These are phyloP conservation scores for Porodaedalea pini DNA, from an alignment of 1,284 basidiomycete genomes.

Conservation along the genomic window DNA sequence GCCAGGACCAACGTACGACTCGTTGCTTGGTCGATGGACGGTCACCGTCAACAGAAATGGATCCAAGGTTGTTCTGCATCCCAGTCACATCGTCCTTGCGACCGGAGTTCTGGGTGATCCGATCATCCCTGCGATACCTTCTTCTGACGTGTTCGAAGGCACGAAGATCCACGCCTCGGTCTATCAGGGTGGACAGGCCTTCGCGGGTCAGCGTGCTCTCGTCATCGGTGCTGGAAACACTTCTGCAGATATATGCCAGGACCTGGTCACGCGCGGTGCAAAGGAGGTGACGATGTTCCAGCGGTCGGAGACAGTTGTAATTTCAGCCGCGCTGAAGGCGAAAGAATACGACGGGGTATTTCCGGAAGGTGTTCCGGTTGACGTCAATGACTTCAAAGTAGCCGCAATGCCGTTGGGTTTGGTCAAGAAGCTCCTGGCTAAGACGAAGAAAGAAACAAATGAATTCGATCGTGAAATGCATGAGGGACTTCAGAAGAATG, in stretches of 20 bases:
- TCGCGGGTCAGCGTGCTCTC: slow-evolving; percentile 34
- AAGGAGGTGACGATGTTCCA: slow-evolving; percentile 39
- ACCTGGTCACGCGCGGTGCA: slow-evolving; percentile 32
- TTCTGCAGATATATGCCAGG: slow-evolving; percentile 37
- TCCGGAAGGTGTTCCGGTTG: slow-evolving; percentile 39
- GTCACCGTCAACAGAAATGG: slow-evolving; percentile 31
- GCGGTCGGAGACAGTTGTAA: slow-evolving; percentile 33
- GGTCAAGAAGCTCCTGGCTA: slow-evolving; percentile 33
- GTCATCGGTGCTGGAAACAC: slow-evolving; percentile 42
- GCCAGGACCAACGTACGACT: slow-evolving; percentile 27
- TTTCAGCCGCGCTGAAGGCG: slow-evolving; percentile 28
- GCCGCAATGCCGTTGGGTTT: slow-evolving; percentile 38
- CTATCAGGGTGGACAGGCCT: slow-evolving; percentile 30
- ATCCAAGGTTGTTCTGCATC: slow-evolving; percentile 28
- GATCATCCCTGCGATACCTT: slow-evolving; percentile 29
- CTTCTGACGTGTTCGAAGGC: slow-evolving; percentile 31
- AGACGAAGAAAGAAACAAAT: slow-evolving; percentile 28
- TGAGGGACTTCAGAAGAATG: slow-evolving; percentile 35
- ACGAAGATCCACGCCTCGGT: slow-evolving; percentile 30
- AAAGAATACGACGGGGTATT: slow-evolving; percentile 30
- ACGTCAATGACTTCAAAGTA: slow-evolving; percentile 44
- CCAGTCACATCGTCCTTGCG: slow-evolving; percentile 37
- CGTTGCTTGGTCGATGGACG: slow-evolving; percentile 31
- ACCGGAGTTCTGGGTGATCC: slow-evolving; percentile 35
- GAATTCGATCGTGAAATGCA: slow-evolving; percentile 34